Evolutionary conservation across 2,329 filamentous ascomycete genomes (phyloP).

Genomic region (Botryotinia convoluta): DNA sequence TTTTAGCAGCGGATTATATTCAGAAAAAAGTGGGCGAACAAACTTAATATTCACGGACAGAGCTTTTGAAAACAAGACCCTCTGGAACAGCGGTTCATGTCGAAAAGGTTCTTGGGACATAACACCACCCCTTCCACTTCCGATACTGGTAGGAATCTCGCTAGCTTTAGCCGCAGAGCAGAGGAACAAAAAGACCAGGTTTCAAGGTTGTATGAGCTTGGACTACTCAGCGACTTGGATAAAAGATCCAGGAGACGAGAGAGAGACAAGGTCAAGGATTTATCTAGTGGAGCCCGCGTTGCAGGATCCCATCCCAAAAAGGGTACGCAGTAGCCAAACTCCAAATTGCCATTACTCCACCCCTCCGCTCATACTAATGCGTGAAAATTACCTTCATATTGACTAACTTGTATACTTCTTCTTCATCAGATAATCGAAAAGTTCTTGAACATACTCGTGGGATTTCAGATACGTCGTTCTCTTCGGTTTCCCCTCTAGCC

Average conservation of each 20-base stretch:
- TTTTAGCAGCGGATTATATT: neutral
- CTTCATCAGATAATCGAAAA: constrained; percentile 20
- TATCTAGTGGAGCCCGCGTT: constrained; percentile 33
- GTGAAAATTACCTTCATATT: constrained; percentile 12
- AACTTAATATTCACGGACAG: neutral
- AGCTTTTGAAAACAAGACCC: constrained; percentile 1
- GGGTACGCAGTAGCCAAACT: constrained; percentile 31
- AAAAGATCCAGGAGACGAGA: constrained; percentile 35
- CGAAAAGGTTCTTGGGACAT: constrained; percentile 31
- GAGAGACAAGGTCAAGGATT: constrained; percentile 32
- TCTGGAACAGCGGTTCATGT: constrained; percentile 29
- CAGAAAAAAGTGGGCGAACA: neutral
- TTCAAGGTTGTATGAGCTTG: constrained; percentile 38
- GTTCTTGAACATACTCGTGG: constrained; percentile 21
- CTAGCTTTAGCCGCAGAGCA: constrained; percentile 20
- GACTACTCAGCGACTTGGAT: constrained; percentile 34
- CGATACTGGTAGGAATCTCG: constrained; percentile 14
- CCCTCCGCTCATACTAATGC: constrained; percentile 24
- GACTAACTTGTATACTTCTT: constrained; percentile 24
- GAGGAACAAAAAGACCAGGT: constrained; percentile 32
- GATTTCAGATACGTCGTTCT: constrained; percentile 17
- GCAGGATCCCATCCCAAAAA: constrained; percentile 35
- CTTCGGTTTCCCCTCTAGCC: constrained; percentile 23
- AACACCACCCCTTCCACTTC: constrained; percentile 7
- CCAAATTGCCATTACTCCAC: constrained; percentile 26